phyloP scores from a whole-genome alignment of 176 grass and related monocot genomes.

The Triticum turgidum region DNA sequence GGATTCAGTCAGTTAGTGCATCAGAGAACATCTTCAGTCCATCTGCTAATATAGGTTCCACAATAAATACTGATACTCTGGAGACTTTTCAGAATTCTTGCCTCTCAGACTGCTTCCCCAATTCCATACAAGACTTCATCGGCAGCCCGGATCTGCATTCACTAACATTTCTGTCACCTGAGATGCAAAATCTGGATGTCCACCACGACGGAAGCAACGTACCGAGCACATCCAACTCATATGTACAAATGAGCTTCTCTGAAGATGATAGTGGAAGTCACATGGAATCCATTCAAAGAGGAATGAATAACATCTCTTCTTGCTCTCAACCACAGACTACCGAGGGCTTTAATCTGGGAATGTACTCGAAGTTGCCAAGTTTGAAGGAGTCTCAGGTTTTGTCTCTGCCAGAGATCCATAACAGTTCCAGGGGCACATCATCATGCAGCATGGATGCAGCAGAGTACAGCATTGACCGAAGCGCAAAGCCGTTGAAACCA shows the following conservation, averaged over 20 bases:
- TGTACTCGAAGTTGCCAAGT: slow-evolving; percentile 49
- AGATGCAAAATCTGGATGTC: slow-evolving; percentile 58
- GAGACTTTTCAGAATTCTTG: slow-evolving; percentile 62
- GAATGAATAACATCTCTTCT: slow-evolving; percentile 29
- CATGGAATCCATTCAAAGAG: slow-evolving; percentile 42
- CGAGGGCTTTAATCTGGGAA: slow-evolving; percentile 35
- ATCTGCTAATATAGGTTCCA: slow-evolving; percentile 53
- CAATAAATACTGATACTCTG: slow-evolving; percentile 52
- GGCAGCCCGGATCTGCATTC: slow-evolving; percentile 66
- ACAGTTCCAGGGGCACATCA: slow-evolving; percentile 61
- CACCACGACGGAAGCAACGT: slow-evolving; percentile 43
- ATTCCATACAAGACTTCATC: slow-evolving; percentile 65
- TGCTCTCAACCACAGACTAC: slow-evolving; percentile 36
- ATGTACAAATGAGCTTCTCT: slow-evolving; percentile 61
- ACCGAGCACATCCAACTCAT: slow-evolving; percentile 61
- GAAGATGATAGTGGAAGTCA: slow-evolving; percentile 51
- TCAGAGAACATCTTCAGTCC: slow-evolving; percentile 58
- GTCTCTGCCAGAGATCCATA: slow-evolving; percentile 56
- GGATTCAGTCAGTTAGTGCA: slow-evolving; percentile 33
- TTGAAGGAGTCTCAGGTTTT: slow-evolving; percentile 47
- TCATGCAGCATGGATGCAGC: slow-evolving; percentile 70
- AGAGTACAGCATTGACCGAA: slow-evolving; percentile 51
- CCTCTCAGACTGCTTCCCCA: slow-evolving; percentile 60
- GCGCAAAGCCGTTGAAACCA: slow-evolving; percentile 49
- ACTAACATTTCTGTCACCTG: slow-evolving; percentile 67